Percentiles rank a stretch among this genome's conserved stretches.
Evolutionary conservation across 176 grass and related monocot species (phyloP).

Genomic region (Rhynchospora tenuis): DNA sequence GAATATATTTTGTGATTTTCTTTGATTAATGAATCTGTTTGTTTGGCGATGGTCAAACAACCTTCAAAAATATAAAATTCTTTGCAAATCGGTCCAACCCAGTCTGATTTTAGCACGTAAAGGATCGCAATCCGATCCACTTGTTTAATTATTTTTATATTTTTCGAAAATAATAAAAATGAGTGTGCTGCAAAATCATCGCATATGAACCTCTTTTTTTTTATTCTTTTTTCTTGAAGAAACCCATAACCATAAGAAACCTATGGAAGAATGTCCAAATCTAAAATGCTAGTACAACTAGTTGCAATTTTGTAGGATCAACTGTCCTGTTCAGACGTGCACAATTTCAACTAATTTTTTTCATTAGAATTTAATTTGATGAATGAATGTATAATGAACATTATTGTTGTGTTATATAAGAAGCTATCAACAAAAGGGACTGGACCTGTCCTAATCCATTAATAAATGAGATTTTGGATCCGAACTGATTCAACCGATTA

Average conservation of each 20-base stretch:
- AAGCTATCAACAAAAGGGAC: neutral
- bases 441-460: neutral
- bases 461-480: neutral
- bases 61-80: neutral
- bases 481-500: neutral
- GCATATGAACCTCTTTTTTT: too few species aligned
- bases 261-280: too few species aligned
- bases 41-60: too few species aligned
- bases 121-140: neutral
- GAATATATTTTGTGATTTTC: too few species aligned
- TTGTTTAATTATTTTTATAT: neutral
- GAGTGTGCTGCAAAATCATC: neutral
- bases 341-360: neutral
- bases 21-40: too few species aligned
- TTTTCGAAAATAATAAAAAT: too few species aligned
- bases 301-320: neutral
- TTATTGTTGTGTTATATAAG: too few species aligned
- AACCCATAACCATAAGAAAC: too few species aligned
- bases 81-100: neutral
- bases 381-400: neutral
- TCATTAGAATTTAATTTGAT: neutral
- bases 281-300: too few species aligned
- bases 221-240: too few species aligned
- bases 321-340: neutral
- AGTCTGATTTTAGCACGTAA: neutral